Evolutionary conservation across 208 protist genomes (phyloP).

Genomic region (Entamoeba invadens): DNA sequence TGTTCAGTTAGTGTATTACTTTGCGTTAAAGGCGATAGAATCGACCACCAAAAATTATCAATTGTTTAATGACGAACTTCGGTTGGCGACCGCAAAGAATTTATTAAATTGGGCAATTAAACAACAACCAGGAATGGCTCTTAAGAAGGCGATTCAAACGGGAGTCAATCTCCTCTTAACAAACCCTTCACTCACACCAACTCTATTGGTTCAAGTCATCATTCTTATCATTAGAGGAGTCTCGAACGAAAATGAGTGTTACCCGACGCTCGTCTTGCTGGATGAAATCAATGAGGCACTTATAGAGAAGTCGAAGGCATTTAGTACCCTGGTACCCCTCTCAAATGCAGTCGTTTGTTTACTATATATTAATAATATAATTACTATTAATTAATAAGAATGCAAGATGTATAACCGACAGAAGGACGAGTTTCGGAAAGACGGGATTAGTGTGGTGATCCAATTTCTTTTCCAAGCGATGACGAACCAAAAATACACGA

Average conservation of each 20-base stretch:
- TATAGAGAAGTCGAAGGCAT: background rate
- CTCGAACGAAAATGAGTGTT: background rate
- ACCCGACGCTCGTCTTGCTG: background rate
- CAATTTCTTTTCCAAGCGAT: background rate
- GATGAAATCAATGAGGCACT: background rate
- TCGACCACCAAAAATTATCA: background rate
- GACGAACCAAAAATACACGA: background rate
- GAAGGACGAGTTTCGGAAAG: background rate
- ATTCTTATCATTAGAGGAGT: background rate
- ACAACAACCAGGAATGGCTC: background rate
- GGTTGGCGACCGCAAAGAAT: background rate
- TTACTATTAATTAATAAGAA: too few relatives aligned
- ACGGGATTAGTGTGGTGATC: background rate
- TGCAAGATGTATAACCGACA: too few relatives aligned
- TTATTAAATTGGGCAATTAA: background rate
- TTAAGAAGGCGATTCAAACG: background rate
- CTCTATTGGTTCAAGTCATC: background rate
- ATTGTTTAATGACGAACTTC: background rate
- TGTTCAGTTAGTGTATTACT: background rate
- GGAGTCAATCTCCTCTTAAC: background rate
- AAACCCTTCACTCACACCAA: background rate
- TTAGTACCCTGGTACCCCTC: background rate
- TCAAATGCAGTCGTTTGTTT: too few relatives aligned
- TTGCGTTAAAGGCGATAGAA: background rate
- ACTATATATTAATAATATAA: too few relatives aligned